phyloP scores from a whole-genome alignment of 352 stramenopile species.

The Globisporangium lucens region DNA sequence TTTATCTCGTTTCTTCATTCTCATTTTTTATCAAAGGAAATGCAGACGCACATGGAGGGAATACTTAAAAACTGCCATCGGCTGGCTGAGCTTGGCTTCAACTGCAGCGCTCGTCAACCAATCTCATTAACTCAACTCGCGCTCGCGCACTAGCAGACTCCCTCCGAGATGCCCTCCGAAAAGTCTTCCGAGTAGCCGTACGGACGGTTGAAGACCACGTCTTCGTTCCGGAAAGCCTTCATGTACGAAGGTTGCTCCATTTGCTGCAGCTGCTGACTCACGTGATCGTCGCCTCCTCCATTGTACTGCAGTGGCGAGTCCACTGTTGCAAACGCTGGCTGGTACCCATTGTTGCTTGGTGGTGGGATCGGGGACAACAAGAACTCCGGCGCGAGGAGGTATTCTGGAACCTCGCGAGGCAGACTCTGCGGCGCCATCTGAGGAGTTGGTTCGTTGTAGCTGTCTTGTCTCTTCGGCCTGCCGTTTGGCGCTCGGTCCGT shows the following conservation, averaged over 20 bases:
- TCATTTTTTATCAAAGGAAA: constrained; percentile 9
- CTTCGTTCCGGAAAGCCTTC: constrained; percentile 64
- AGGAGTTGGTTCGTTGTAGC: constrained; percentile 6
- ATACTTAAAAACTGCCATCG: constrained; percentile 6
- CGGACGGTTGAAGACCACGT: constrained; percentile 60
- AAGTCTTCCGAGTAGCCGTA: constrained; percentile 74
- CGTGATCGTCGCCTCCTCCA: constrained; percentile 28
- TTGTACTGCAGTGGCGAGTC: constrained; percentile 43
- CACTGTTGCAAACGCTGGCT: constrained; percentile 35
- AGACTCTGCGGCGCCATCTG: constrained; percentile 20
- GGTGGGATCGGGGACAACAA: constrained; percentile 41
- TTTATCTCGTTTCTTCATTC: constrained; percentile 1
- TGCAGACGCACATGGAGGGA: constrained; percentile 4
- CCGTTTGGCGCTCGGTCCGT: constrained; percentile 17
- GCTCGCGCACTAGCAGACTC: constrained; percentile 50
- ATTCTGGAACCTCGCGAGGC: constrained; percentile 34
- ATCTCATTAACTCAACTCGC: constrained; percentile 3
- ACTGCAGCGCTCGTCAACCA: background rate
- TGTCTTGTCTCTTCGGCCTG: constrained; percentile 24
- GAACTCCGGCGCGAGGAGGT: constrained; percentile 54
- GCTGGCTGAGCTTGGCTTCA: background rate
- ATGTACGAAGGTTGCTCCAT: constrained; percentile 48
- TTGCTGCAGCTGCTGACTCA: constrained; percentile 8
- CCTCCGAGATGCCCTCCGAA: constrained; percentile 70
- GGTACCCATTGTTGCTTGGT: constrained; percentile 33